Percentiles rank a stretch among this genome's conserved stretches.
Conservation (phyloP, 345 rosid genomes). For the Eucalyptus polyanthemos region DNA sequence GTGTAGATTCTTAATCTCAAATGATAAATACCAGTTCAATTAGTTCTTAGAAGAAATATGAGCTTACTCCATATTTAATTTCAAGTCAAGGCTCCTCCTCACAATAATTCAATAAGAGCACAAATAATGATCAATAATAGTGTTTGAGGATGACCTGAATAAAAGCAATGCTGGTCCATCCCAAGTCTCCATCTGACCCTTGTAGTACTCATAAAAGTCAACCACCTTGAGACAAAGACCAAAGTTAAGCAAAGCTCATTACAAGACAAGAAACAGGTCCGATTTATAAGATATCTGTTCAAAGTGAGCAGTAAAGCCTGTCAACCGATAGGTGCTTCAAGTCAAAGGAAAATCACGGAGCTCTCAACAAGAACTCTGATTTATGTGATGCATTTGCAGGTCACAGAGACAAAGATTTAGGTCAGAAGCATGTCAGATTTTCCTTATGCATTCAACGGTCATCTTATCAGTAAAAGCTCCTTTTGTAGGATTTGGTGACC, state of each 20-base stretch:
- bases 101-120: neutral
- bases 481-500: neutral
- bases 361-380: neutral
- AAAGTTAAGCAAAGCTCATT: neutral
- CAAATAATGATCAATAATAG: neutral
- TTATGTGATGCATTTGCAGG: neutral
- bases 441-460: neutral
- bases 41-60: neutral
- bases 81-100: neutral
- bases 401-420: neutral
- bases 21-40: neutral
- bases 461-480: neutral
- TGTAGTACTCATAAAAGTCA: constrained; percentile 94
- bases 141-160: constrained; percentile 50
- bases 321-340: neutral
- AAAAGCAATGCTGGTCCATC: constrained; percentile 98
- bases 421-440: neutral
- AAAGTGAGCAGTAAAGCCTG: neutral
- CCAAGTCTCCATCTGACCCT: constrained; percentile 99
- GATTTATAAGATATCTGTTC: neutral
- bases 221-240: constrained; percentile 39
- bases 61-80: neutral
- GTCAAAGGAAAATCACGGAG: neutral
- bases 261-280: neutral
- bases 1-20: neutral